These are phyloP conservation scores for Neltuma alba DNA, from an alignment of 306 rosid genomes.

Conservation along the genomic window DNA sequence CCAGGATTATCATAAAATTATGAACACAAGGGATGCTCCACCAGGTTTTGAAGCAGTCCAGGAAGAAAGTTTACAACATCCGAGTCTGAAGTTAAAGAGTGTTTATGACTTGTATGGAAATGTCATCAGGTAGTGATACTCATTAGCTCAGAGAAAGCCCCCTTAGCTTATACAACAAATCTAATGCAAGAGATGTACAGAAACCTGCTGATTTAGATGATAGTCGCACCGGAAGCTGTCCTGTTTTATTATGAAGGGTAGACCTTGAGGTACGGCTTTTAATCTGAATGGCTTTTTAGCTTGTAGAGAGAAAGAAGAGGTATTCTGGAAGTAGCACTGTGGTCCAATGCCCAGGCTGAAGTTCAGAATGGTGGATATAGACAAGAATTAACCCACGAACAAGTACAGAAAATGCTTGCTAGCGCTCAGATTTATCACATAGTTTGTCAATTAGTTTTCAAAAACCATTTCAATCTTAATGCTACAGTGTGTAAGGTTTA, in stretches of 20 bases:
- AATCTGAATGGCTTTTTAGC: background rate
- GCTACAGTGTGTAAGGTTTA: background rate
- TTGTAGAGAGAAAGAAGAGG: background rate
- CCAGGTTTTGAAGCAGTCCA: constrained; percentile 35
- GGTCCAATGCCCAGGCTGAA: too few relatives aligned
- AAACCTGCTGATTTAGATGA: background rate
- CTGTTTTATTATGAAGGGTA: background rate
- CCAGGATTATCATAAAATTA: background rate
- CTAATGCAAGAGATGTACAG: background rate
- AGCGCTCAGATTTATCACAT: too few relatives aligned
- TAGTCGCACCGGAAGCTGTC: background rate
- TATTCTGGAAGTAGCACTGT: too few relatives aligned
- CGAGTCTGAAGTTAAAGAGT: background rate
- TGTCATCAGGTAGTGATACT: constrained; percentile 5
- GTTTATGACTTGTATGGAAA: background rate
- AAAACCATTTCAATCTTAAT: background rate
- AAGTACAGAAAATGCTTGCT: background rate
- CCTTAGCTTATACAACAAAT: background rate
- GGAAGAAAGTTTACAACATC: background rate
- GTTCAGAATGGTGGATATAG: background rate
- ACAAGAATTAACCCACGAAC: background rate
- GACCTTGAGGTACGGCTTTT: background rate
- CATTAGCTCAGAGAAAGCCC: background rate
- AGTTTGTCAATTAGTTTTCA: background rate
- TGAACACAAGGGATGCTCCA: constrained; percentile 28